phyloP scores from a whole-genome alignment of 495 filamentous ascomycete species.

The Platismatia glauca region DNA sequence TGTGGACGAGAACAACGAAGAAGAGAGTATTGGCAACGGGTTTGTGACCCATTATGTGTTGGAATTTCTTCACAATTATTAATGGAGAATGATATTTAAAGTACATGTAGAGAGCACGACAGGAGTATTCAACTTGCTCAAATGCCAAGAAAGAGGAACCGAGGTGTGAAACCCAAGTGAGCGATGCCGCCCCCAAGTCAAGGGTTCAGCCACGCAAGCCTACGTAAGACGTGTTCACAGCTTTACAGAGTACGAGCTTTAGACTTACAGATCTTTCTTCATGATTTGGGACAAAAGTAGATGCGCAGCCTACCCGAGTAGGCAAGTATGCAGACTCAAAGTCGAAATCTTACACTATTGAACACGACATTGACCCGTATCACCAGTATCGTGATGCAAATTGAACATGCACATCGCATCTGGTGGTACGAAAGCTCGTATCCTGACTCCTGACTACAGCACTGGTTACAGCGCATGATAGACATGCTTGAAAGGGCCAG shows the following conservation, averaged over 20 bases:
- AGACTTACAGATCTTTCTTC: not conserved
- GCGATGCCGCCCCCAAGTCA: not conserved
- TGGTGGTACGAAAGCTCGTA: too few species aligned
- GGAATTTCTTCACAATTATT: not conserved
- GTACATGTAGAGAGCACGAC: too few species aligned
- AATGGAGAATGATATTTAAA: too few species aligned
- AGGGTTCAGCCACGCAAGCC: not conserved
- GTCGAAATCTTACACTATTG: too few species aligned
- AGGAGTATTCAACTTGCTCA: not conserved
- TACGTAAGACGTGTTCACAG: not conserved
- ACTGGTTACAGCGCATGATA: too few species aligned
- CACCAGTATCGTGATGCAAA: too few species aligned
- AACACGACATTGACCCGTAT: too few species aligned
- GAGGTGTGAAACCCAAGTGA: not conserved
- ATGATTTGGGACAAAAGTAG: not conserved
- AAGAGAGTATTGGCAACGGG: not conserved
- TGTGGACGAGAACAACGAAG: not conserved
- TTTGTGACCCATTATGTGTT: not conserved
- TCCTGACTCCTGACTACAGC: not conserved
- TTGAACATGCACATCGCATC: too few species aligned
- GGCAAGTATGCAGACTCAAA: too few species aligned
- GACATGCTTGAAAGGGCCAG: not conserved
- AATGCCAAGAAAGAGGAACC: not conserved
- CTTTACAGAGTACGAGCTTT: not conserved
- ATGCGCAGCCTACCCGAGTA: too few species aligned